phyloP scores from a whole-genome alignment of 2,329 filamentous ascomycete species.

The Arthrinium phaeospermum region DNA sequence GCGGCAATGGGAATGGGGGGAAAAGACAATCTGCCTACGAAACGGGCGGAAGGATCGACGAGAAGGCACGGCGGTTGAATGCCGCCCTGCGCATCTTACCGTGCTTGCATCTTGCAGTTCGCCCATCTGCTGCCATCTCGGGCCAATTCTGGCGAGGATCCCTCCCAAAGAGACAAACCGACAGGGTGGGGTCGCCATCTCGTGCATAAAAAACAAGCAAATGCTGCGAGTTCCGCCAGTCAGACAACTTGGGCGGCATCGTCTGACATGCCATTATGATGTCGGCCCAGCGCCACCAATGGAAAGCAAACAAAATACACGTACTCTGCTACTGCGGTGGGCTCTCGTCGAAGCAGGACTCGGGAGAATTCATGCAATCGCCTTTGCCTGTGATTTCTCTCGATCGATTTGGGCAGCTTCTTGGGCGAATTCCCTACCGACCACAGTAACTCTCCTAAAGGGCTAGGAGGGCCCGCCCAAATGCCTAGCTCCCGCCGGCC shows the following conservation, averaged over 20 bases:
- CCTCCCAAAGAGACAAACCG: slow-evolving; percentile 1
- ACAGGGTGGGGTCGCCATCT: slow-evolving; percentile 11
- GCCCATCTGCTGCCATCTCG: slow-evolving; percentile 2
- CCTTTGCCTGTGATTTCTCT: not conserved
- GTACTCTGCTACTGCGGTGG: not conserved
- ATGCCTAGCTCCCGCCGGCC: slow-evolving; percentile 13
- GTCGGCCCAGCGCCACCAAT: not conserved
- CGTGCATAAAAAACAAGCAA: slow-evolving; percentile 4
- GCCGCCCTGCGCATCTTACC: not conserved
- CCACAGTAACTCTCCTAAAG: not conserved
- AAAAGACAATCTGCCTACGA: not conserved
- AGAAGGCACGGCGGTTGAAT: not conserved
- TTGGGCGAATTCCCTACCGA: not conserved
- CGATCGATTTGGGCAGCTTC: slow-evolving; percentile 4
- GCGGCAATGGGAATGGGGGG: not conserved
- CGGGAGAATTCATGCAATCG: not conserved
- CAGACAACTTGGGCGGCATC: not conserved
- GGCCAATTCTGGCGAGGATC: slow-evolving; percentile 8
- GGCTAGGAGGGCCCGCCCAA: slow-evolving; percentile 1
- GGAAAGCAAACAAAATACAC: not conserved
- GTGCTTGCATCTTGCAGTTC: slow-evolving; percentile 5
- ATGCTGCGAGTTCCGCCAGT: not conserved
- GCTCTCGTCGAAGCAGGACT: not conserved
- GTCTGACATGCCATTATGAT: not conserved
- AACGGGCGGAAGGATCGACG: slow-evolving; percentile 6